These are phyloP conservation scores for Biscutella laevigata DNA, from an alignment of 441 rosid genomes.

Conservation along the genomic window DNA sequence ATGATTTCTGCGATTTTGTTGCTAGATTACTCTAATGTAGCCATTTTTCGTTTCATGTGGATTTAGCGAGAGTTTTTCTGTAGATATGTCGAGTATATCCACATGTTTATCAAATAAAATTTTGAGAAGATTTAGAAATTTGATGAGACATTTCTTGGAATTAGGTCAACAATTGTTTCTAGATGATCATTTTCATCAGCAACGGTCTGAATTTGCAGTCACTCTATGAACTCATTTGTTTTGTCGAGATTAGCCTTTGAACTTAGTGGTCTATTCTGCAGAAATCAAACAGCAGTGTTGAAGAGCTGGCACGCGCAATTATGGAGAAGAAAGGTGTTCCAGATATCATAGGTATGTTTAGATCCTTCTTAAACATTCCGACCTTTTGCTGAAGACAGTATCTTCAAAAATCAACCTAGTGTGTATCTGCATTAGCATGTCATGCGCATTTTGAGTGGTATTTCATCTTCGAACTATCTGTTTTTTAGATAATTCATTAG, in stretches of 20 bases:
- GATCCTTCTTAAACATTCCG: not conserved
- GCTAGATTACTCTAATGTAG: no score
- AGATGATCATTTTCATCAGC: not conserved
- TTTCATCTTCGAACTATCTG: not conserved
- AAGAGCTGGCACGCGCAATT: conserved; percentile 59
- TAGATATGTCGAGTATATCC: not conserved
- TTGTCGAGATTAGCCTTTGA: not conserved
- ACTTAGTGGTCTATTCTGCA: conserved; percentile 21
- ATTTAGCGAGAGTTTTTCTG: not conserved
- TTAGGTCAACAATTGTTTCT: not conserved
- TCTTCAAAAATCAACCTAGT: not conserved
- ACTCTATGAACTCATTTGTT: not conserved
- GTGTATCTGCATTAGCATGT: not conserved
- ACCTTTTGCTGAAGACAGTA: not conserved
- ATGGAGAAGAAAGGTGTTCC: conserved; percentile 80
- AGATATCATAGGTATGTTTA: conserved; percentile 61
- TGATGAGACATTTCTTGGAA: not conserved
- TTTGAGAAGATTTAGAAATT: not conserved
- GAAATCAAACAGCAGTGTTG: conserved; percentile 66
- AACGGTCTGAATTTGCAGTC: not conserved
- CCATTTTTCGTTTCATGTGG: no score
- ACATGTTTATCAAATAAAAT: not conserved
- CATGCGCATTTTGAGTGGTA: not conserved
- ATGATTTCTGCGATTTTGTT: no score
- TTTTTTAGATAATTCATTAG: not conserved